phyloP scores from a whole-genome alignment of 768 basidiomycete species.

The Phylloporus sp. region DNA sequence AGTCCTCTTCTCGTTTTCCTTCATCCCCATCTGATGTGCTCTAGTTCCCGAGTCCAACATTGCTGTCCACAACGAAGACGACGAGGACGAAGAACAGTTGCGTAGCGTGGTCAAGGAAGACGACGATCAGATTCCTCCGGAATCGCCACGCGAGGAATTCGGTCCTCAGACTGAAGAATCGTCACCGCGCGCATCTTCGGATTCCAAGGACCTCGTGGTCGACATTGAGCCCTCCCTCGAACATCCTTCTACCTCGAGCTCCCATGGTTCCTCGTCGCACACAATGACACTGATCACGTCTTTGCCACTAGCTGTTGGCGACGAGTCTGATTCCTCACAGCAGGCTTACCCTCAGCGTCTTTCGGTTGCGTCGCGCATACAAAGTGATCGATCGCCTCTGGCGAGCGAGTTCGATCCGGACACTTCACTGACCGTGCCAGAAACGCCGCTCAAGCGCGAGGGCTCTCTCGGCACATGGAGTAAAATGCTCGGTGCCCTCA shows the following conservation, averaged over 20 bases:
- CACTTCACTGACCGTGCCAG: conserved; percentile 38
- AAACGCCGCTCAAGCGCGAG: conserved; percentile 56
- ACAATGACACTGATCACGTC: conserved; percentile 41
- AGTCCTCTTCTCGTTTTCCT: conserved; percentile 20
- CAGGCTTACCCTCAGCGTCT: conserved; percentile 52
- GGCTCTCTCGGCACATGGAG: conserved; percentile 60
- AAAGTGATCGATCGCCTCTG: conserved; percentile 55
- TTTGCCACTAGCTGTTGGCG: conserved; percentile 37
- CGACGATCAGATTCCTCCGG: conserved; percentile 47
- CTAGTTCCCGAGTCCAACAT: conserved; percentile 60
- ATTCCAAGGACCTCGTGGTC: conserved; percentile 57
- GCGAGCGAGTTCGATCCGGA: conserved; percentile 48
- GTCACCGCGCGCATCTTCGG: conserved; percentile 52
- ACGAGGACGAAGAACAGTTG: conserved; percentile 40
- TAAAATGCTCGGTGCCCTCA: conserved; percentile 56
- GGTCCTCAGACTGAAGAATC: conserved; percentile 45
- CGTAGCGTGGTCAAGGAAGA: conserved; percentile 37
- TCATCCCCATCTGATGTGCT: conserved; percentile 10
- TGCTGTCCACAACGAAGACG: conserved; percentile 51
- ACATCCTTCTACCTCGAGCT: conserved; percentile 37
- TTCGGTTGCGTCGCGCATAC: conserved; percentile 58
- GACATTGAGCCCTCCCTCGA: conserved; percentile 62
- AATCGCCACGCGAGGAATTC: conserved; percentile 46
- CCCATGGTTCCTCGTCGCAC: conserved; percentile 47
- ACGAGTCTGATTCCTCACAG: conserved; percentile 50